Percentiles rank a stretch among this genome's conserved stretches.
Conservation (phyloP, 805 yeast genomes). For the Pichia occidentalis region DNA sequence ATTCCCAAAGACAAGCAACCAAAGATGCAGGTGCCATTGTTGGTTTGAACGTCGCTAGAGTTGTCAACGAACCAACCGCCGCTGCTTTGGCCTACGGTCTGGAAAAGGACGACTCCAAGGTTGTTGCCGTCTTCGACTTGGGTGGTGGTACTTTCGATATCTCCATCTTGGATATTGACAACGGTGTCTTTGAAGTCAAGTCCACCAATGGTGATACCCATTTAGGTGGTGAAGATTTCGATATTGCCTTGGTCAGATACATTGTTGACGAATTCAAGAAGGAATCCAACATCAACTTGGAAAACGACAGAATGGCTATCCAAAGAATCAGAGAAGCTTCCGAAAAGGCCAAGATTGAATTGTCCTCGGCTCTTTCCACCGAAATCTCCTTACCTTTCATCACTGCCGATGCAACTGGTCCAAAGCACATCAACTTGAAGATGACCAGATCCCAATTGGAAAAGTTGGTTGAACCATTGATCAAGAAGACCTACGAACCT, state of each 20-base stretch:
- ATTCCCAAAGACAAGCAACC: conserved; percentile 89
- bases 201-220: conserved; percentile 96
- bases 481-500: conserved; percentile 63
- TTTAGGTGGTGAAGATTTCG: conserved; percentile 90
- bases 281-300: conserved; percentile 49
- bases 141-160: conserved; percentile 99
- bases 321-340: conserved; percentile 78
- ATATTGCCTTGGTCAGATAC: conserved; percentile 76
- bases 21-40: conserved; percentile 98
- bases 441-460: conserved; percentile 66
- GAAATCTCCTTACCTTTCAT: conserved; percentile 67
- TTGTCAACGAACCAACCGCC: conserved; percentile 87
- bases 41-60: conserved; percentile 84
- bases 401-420: conserved; percentile 37
- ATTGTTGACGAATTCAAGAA: conserved; percentile 52
- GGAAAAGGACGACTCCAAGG: conserved; percentile 54
- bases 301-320: conserved; percentile 48
- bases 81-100: conserved; percentile 95
- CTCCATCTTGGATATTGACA: conserved; percentile 92
- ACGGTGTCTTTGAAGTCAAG: conserved; percentile 96
- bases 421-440: conserved; percentile 51
- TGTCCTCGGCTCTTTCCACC: conserved; percentile 58
- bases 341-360: conserved; percentile 68
- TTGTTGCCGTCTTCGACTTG: conserved; percentile 90
- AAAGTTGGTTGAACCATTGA: conserved; percentile 55